phyloP scores from a whole-genome alignment of 2,329 filamentous ascomycete genomes.

The Xylariomycetidae sp. region DNA sequence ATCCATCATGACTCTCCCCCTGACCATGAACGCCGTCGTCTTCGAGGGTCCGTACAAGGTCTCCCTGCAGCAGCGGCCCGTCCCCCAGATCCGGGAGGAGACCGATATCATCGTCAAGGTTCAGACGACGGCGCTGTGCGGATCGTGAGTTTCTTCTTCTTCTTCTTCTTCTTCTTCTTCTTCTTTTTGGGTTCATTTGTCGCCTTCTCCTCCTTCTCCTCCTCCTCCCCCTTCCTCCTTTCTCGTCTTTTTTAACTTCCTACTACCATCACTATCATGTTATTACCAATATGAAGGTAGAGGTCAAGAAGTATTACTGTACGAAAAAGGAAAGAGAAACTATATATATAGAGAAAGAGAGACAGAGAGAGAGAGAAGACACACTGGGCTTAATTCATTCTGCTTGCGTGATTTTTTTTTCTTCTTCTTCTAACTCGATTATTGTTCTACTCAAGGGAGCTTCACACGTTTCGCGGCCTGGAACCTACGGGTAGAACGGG shows the following conservation, averaged over 20 bases:
- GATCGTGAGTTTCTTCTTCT: slow-evolving; percentile 57
- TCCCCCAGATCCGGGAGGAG: slow-evolving; percentile 67
- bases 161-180: slow-evolving; percentile 1
- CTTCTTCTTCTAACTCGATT: too few relatives aligned
- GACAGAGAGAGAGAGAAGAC: too few relatives aligned
- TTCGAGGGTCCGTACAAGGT: slow-evolving; percentile 77
- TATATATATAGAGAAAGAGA: too few relatives aligned
- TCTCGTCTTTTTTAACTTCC: slow-evolving; percentile 4
- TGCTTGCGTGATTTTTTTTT: not conserved
- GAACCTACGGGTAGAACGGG: slow-evolving; percentile 63
- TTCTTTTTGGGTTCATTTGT: too few relatives aligned
- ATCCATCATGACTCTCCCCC: too few relatives aligned
- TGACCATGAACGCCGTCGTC: slow-evolving; percentile 81
- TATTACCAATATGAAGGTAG: too few relatives aligned
- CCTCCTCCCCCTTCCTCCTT: slow-evolving; percentile 2
- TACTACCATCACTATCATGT: too few relatives aligned
- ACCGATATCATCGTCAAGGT: slow-evolving; percentile 82
- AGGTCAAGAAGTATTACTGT: too few relatives aligned
- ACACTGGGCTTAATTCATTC: too few relatives aligned
- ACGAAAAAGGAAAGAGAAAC: too few relatives aligned
- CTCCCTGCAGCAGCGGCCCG: slow-evolving; percentile 71
- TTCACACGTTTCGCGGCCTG: slow-evolving; percentile 82
- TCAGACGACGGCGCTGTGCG: slow-evolving; percentile 77
- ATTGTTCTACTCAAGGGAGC: too few relatives aligned
- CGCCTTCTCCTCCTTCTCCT: too few relatives aligned